phyloP scores from a whole-genome alignment of 495 filamentous ascomycete genomes.

The Pyrenula massariospora region DNA sequence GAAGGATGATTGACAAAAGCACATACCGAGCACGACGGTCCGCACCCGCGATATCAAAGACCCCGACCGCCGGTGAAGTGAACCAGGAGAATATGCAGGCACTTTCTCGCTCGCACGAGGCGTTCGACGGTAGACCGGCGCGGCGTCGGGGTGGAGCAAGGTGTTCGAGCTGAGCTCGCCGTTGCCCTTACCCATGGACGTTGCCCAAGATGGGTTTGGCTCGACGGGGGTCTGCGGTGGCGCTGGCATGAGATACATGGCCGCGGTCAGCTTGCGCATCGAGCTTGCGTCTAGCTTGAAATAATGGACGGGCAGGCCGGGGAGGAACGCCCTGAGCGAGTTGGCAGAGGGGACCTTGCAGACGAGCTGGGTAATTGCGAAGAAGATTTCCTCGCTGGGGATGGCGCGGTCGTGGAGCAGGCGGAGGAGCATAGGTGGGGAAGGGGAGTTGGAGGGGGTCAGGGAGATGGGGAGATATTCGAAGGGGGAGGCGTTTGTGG shows the following conservation, averaged over 20 bases:
- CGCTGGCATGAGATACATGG: neutral
- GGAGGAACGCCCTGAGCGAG: neutral
- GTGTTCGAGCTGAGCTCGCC: no score
- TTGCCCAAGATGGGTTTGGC: neutral
- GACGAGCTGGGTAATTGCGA: neutral
- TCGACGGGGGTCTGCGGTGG: neutral
- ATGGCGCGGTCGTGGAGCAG: neutral
- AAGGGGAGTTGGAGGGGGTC: neutral
- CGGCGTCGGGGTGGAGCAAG: no score
- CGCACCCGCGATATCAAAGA: neutral
- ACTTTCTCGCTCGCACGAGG: neutral
- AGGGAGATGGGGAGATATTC: neutral
- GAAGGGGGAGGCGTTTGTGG: neutral
- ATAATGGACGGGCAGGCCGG: neutral
- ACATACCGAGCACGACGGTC: neutral
- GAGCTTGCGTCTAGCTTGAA: neutral
- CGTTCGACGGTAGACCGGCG: no score
- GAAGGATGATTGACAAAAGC: no score
- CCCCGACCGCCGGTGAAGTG: neutral
- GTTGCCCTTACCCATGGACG: no score
- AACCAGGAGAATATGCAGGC: neutral
- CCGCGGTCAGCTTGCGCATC: neutral
- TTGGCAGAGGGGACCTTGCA: neutral
- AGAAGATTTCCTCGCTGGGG: neutral
- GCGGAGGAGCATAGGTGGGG: neutral